Conservation (phyloP, 805 yeast genomes). For the Yamadazyma phyllophila region DNA sequence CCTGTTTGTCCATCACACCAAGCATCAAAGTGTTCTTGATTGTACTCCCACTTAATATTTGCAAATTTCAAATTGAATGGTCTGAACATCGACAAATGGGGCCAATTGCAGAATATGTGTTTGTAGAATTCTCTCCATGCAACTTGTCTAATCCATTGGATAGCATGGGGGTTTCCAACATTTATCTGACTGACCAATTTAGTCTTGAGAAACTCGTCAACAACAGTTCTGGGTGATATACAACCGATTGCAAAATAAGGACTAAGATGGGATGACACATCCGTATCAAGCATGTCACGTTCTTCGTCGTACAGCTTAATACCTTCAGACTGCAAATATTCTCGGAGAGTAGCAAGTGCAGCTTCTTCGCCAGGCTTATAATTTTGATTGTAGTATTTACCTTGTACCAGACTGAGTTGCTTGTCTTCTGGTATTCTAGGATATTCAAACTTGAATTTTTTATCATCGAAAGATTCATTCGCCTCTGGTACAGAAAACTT, state of each 20-base stretch:
- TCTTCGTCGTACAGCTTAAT: constrained; percentile 29
- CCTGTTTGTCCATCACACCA: constrained; percentile 60
- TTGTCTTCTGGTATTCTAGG: constrained; percentile 9
- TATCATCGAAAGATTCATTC: not conserved
- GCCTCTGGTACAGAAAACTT: constrained; percentile 6
- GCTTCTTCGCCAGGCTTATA: constrained; percentile 30
- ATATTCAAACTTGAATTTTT: not conserved
- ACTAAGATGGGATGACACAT: constrained; percentile 42
- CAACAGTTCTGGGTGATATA: constrained; percentile 41
- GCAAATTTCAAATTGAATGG: constrained; percentile 47
- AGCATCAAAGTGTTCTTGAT: constrained; percentile 37
- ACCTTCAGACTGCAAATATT: constrained; percentile 21
- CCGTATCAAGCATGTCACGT: constrained; percentile 28
- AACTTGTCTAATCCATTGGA: constrained; percentile 50
- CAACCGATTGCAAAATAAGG: constrained; percentile 47
- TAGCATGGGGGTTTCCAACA: constrained; percentile 32
- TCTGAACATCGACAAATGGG: constrained; percentile 47
- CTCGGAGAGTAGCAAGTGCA: constrained; percentile 23
- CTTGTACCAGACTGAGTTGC: constrained; percentile 3
- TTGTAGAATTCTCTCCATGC: constrained; percentile 61
- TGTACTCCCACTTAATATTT: constrained; percentile 44
- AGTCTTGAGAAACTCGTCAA: constrained; percentile 27
- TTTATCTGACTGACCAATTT: constrained; percentile 21
- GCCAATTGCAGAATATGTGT: constrained; percentile 49
- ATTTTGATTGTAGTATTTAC: constrained; percentile 3